Evolutionary conservation across 176 grass and related monocot species (phyloP).

Genomic region (Musa itinerans): DNA sequence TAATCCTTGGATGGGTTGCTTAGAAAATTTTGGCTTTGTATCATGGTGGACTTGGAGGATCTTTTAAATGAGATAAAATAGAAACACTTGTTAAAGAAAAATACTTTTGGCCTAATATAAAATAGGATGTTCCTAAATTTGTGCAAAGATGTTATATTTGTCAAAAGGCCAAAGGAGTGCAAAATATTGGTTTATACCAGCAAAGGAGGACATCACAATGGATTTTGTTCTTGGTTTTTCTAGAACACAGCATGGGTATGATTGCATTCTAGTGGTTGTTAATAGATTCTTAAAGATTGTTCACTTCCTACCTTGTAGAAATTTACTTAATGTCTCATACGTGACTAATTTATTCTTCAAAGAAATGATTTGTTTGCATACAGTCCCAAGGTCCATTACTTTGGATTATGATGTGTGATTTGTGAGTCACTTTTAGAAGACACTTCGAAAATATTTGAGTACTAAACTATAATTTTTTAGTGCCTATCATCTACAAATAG

Average conservation of each 20-base stretch:
- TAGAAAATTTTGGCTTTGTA: not conserved
- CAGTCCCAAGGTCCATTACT: not conserved
- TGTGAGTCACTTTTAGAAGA: not conserved
- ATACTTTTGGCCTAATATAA: not conserved
- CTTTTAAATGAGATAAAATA: not conserved
- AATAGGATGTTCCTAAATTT: not conserved
- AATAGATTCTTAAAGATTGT: not conserved
- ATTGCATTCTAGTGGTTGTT: not conserved
- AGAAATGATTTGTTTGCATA: not conserved
- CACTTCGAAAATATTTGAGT: not conserved
- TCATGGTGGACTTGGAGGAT: not conserved
- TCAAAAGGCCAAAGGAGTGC: not conserved
- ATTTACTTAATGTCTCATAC: not conserved
- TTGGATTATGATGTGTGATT: not conserved
- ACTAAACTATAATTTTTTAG: not conserved
- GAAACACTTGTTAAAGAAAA: not conserved
- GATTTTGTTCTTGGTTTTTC: not conserved
- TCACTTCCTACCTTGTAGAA: not conserved
- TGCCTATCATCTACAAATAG: no score
- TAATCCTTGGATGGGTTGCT: not conserved
- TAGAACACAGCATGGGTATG: not conserved
- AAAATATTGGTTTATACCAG: not conserved
- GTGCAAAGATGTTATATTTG: not conserved
- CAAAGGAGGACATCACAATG: not conserved
- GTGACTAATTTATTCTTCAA: not conserved